phyloP scores from a whole-genome alignment of 2,329 filamentous ascomycete species.

The Escovopsis sp. region DNA sequence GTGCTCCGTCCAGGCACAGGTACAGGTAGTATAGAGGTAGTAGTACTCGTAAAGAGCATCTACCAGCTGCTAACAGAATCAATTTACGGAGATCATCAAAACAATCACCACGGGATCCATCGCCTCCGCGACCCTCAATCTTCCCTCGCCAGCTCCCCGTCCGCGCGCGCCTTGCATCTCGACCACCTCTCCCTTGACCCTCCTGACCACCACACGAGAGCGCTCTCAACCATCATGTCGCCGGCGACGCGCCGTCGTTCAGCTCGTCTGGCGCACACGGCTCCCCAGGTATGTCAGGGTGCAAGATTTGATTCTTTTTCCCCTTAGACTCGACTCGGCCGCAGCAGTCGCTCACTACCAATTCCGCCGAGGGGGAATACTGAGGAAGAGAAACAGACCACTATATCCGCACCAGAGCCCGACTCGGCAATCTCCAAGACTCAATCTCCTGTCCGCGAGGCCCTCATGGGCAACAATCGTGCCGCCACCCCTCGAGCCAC shows the following conservation, averaged over 20 bases:
- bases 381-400: conserved; percentile 14
- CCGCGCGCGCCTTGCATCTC: no score
- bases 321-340: neutral
- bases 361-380: no score
- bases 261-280: conserved; percentile 25
- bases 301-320: neutral
- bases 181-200: no score
- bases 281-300: conserved; percentile 19
- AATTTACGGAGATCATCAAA: no score
- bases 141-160: no score
- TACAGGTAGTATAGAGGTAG: no score
- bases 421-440: conserved; percentile 30
- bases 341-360: conserved; percentile 4
- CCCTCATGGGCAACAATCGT: conserved; percentile 14
- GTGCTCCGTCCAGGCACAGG: no score
- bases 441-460: conserved; percentile 20
- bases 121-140: no score
- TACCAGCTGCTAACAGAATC: no score
- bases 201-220: neutral
- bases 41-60: no score
- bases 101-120: no score
- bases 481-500: conserved; percentile 22
- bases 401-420: conserved; percentile 18
- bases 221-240: conserved; percentile 18
- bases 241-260: conserved; percentile 29